Conservation (phyloP, 768 basidiomycete species). For the Pholiota molesta region DNA sequence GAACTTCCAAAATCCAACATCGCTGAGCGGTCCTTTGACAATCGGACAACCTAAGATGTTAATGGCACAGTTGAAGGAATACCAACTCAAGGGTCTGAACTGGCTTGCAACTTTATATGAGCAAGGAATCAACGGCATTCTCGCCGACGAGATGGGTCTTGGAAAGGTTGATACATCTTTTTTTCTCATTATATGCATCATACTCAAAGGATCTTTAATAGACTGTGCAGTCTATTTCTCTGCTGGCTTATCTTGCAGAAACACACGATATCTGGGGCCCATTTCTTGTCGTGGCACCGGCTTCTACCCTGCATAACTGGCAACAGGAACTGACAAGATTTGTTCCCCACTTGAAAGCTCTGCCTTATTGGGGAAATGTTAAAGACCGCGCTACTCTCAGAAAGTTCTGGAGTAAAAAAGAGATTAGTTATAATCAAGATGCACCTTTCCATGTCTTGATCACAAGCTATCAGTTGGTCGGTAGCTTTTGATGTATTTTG, state of each 20-base stretch:
- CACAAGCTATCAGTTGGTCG: conserved; percentile 93
- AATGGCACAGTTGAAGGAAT: conserved; percentile 96
- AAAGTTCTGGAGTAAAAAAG: conserved; percentile 98
- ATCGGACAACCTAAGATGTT: conserved; percentile 95
- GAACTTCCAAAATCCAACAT: conserved; percentile 98
- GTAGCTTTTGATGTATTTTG: conserved; percentile 26
- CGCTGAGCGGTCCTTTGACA: conserved; percentile 79
- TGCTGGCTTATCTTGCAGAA: conserved; percentile 95
- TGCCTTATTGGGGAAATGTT: conserved; percentile 98
- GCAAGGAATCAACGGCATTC: conserved; percentile 98
- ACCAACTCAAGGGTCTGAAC: conserved; percentile 96
- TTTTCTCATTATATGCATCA: neutral
- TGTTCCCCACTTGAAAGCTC: conserved; percentile 88
- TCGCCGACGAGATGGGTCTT: conserved; percentile 98
- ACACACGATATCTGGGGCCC: conserved; percentile 99
- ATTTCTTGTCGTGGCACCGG: conserved; percentile 96
- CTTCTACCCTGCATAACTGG: conserved; percentile 98
- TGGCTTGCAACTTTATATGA: conserved; percentile 98
- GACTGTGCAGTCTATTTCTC: conserved; percentile 98
- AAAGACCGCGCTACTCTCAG: conserved; percentile 94
- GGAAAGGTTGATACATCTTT: conserved; percentile 61
- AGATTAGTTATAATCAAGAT: conserved; percentile 92
- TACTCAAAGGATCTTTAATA: conserved; percentile 26
- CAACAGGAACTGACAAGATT: conserved; percentile 98
- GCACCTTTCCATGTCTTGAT: conserved; percentile 97